Evolutionary conservation across 2,329 filamentous ascomycete species (phyloP).

Genomic region (Tolypocladium album): DNA sequence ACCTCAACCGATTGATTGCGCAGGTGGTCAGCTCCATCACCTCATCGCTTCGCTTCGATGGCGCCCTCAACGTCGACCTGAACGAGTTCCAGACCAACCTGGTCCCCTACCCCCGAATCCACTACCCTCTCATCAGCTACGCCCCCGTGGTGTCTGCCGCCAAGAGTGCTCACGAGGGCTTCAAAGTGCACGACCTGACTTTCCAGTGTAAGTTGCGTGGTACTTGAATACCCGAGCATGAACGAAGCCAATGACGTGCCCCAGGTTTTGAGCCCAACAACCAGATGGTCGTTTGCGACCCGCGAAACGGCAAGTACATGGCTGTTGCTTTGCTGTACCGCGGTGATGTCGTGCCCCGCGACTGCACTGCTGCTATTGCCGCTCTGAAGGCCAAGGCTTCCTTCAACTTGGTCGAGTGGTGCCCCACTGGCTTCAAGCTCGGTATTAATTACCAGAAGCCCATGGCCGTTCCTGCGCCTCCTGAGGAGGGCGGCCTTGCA

Average conservation of each 20-base stretch:
- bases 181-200: slow-evolving; percentile 71
- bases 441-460: slow-evolving; percentile 67
- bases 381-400: slow-evolving; percentile 60
- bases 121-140: slow-evolving; percentile 65
- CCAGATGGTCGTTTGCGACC: slow-evolving; percentile 69
- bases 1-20: slow-evolving; percentile 62
- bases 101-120: slow-evolving; percentile 63
- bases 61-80: slow-evolving; percentile 62
- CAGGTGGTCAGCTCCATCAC: slow-evolving; percentile 69
- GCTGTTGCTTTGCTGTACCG: slow-evolving; percentile 63
- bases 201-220: slow-evolving; percentile 52
- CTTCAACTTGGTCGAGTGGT: slow-evolving; percentile 68
- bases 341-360: slow-evolving; percentile 59
- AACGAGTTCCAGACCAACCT: slow-evolving; percentile 73
- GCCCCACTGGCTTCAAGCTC: slow-evolving; percentile 65
- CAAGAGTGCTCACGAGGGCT: slow-evolving; percentile 78
- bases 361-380: slow-evolving; percentile 56
- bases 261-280: slow-evolving; percentile 67
- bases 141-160: slow-evolving; percentile 59
- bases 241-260: slow-evolving; percentile 12
- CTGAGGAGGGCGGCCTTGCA: slow-evolving; percentile 47
- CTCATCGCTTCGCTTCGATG: slow-evolving; percentile 61
- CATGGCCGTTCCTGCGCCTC: slow-evolving; percentile 42
- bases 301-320: slow-evolving; percentile 69
- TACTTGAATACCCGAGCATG: background rate